Base-by-base conservation (phyloP, 2,329 filamentous ascomycete genomes). In the Intubia oerlemansii region DNA sequence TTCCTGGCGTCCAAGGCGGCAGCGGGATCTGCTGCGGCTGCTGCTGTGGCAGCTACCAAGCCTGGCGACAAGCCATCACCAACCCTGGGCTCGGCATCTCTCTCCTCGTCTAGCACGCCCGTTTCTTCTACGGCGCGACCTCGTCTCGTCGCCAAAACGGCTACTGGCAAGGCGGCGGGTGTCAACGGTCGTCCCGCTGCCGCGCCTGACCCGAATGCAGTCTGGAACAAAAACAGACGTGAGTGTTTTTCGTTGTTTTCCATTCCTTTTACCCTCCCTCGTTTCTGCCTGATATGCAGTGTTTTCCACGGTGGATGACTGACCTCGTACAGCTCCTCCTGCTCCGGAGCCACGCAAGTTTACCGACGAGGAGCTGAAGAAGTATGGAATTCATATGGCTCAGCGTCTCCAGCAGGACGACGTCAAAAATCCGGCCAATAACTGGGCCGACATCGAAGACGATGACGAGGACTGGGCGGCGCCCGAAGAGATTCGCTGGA, bases 141-240 rank as follows among this genome's bases (percentile, higher is more conserved):
- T 49, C 59, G 7, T 50, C n/a, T n/a, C n/a, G n/a, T n/a, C n/a
- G n/a, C n/a, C n/a, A 21, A 21, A 8, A 21, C 19, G 19, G 19
- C 19, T 8, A 21, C 19, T 38, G 64, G 59, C 25, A 49, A 66
- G 25, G 57, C 64, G 28, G 47, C 45, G 6, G 42, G 44, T 7
- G 40, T 59, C 42, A 72, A 68, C 41, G 64, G 67, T 7, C 70
- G 72, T 36, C 42, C 61, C 19, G 57, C 61, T 12, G 44, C 62
- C 34, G 69, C 67, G 16, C 75, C 78, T 10, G 77, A 84, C 47
- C 61, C 66, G 17, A 77, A 57, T 47, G 74, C 64, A 30, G 78
- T 90, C 23, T 90, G 80, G 80, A 90, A 88, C 53, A 84, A 82
- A 52, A 90, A 88, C 47, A 63, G 73, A 56, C 76, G 78, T 75